Evolutionary conservation across 2,329 filamentous ascomycete genomes (phyloP), one percentile per base, ranked within the genome.

Genomic region (Talaromyces amestolkiae): DNA sequence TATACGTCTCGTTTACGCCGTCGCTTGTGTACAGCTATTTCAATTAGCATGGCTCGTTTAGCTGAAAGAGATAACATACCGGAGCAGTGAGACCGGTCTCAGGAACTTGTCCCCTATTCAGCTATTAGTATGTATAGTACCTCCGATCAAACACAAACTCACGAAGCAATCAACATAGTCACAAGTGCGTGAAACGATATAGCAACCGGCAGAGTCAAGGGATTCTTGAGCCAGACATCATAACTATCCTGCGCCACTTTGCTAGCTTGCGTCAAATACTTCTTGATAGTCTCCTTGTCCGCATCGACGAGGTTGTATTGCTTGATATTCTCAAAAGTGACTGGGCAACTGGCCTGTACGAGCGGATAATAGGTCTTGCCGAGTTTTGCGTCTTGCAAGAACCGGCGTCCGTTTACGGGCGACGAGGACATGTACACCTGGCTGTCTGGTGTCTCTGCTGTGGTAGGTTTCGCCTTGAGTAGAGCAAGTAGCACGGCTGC

Each of bases 21-120:
- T 65, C 63, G n/a, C 63, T 65, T 22, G 37, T 62, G 37, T 53
- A 65, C 24, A 65, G 10, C 63, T 65, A 22, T 33, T 17, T 61
- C 27, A 2, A 35, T 63, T 33, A 63, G 60, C 60, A 43, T 17
- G 33, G 9, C 24, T 39, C 15, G 1, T 22, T 22, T 27, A n/a
- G 22, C 17, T 35, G 31, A 2, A 62, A 7, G 17, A 17, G n/a
- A 54, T 6, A 6, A 41, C 61, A 24, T 37, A 63, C 61, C 11
- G 49, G 49, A 22, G 49, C 24, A 41, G 37, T 45, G 33, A 43
- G 7, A 9, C 3, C 17, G 15, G n/a, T 8, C 24, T 24, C 43
- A 19, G 59, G 59, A 35, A 61, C 11, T 9, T 17, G 9, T n/a
- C 19, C 33, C 31, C 27, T 49, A 24, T 24, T 35, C 15, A 39